Evolutionary conservation across 192 early-diverging fungal species (phyloP).

Genomic region (Phlyctochytrium arcticum): DNA sequence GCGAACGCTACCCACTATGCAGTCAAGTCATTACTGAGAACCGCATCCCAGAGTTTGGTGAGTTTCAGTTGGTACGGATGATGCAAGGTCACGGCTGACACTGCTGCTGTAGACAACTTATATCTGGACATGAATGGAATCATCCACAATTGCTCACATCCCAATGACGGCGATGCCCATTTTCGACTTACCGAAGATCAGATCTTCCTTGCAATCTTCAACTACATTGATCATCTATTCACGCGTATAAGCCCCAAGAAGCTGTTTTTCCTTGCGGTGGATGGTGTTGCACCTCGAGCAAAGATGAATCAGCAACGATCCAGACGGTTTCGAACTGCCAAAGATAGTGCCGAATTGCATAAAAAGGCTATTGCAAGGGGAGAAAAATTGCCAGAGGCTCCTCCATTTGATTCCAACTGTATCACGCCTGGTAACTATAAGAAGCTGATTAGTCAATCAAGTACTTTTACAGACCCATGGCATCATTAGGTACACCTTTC

Average conservation of each 20-base stretch:
- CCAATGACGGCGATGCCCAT: constrained; percentile 82
- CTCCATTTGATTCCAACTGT: constrained; percentile 55
- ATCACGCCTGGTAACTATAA: constrained; percentile 49
- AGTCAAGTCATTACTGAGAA: constrained; percentile 86
- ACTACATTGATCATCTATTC: constrained; percentile 94
- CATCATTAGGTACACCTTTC: constrained; percentile 76
- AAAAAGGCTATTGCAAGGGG: constrained; percentile 65
- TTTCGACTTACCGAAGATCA: constrained; percentile 90
- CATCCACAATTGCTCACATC: constrained; percentile 94
- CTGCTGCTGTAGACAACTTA: constrained; percentile 69
- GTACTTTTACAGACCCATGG: background rate
- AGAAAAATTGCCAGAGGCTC: constrained; percentile 58
- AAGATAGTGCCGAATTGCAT: constrained; percentile 54
- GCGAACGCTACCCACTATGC: constrained; percentile 94
- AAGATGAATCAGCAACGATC: constrained; percentile 66
- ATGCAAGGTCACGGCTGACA: background rate
- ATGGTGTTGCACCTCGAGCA: constrained; percentile 63
- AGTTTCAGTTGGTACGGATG: background rate
- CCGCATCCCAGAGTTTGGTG: constrained; percentile 91
- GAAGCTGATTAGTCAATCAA: background rate
- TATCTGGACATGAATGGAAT: constrained; percentile 99
- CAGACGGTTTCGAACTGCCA: constrained; percentile 51
- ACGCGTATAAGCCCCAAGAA: constrained; percentile 89
- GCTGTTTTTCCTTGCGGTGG: constrained; percentile 92
- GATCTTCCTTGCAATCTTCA: constrained; percentile 91